Evolutionary conservation across 164 flowering plant species (phyloP).

Genomic region (Saururus chinensis): DNA sequence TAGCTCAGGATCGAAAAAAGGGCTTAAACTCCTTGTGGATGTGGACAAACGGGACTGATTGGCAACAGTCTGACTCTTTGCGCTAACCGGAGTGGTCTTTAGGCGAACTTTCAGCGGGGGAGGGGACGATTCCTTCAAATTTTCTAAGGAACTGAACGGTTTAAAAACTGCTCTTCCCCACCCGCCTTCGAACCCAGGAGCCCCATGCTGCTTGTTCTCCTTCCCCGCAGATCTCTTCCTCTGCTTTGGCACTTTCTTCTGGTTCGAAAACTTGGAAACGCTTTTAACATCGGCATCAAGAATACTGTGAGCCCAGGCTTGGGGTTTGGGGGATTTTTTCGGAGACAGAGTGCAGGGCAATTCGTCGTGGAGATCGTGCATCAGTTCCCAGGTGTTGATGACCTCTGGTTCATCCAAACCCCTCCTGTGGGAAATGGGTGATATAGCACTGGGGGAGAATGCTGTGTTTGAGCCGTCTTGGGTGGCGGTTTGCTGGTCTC

Average conservation of each 20-base stretch:
- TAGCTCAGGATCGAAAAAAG: constrained; percentile 78
- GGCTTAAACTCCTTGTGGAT: constrained; percentile 37
- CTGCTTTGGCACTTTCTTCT: constrained; percentile 39
- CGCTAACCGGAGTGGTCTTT: constrained; percentile 13
- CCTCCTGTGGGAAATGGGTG: constrained; percentile 5
- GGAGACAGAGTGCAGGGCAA: constrained; percentile 16
- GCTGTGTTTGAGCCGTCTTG: constrained; percentile 14
- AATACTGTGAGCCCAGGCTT: constrained; percentile 2
- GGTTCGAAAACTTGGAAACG: constrained; percentile 24
- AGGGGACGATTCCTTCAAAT: constrained; percentile 1
- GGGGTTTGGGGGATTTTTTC: constrained; percentile 42
- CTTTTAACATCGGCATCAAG: constrained; percentile 25
- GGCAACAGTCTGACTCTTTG: constrained; percentile 19
- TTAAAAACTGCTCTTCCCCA: constrained; percentile 18
- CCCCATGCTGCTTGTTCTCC: constrained; percentile 39
- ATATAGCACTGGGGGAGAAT: constrained; percentile 19
- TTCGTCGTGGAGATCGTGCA: constrained; percentile 60
- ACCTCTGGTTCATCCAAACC: constrained; percentile 45
- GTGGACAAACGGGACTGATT: constrained; percentile 22
- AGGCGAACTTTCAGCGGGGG: background rate
- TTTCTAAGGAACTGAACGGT: constrained; percentile 23
- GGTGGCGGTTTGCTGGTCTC: constrained; percentile 1
- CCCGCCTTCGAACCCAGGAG: constrained; percentile 8
- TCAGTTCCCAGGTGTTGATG: constrained; percentile 82
- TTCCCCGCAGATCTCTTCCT: constrained; percentile 49